Base-by-base conservation (phyloP, 805 yeast genomes). In the Saccharomyces mikatae region DNA sequence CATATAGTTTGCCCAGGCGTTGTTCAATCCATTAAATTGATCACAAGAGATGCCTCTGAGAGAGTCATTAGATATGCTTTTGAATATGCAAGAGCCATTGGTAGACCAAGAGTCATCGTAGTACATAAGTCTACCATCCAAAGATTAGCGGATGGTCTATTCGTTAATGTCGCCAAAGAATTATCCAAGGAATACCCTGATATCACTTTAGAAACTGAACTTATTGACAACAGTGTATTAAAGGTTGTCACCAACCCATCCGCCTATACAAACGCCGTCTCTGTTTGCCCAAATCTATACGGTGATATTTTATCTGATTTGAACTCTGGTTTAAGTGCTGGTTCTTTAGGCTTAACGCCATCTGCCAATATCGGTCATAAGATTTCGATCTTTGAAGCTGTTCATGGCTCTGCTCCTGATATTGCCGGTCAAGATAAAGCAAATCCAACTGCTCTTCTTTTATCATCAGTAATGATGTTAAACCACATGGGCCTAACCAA, bases 321-420 rank as follows among this genome's bases (percentile, higher is more conserved):
- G 74, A 89, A 96, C 65, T 88, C 97, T 56, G 99, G 99, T 77
- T 80, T 94, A 70, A 67, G 72, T 52, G 95, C 95, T 63, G 99
- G 99, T 73, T 98, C 99, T 71, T 83, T 92, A 70, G 99, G 99
- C 77, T 83, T 94, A 74, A 94, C 99, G 58, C 99, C 99, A 63
- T 89, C 97, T 57, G 99, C 97, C 74, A 94, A 94, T 84, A 94
- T 94, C 91, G 99, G 99, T 80, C 89, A 89, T 80, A 86, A 88
- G 73, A 96, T 92, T 60, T 89, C 97, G 54, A 92, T 94, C 72
- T 94, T 94, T 74, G 99, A 94, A 83, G 99, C 99, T 61, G 99
- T 94, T 70, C 99, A 94, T 75, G 99, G 99, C 74, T 91, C 98
- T 56, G 99, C 99, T 60, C 99, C 99, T 66, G 99, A 94, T 74